Conservation (phyloP, 192 early-diverging fungal genomes). For the Backusella morwellensis region DNA sequence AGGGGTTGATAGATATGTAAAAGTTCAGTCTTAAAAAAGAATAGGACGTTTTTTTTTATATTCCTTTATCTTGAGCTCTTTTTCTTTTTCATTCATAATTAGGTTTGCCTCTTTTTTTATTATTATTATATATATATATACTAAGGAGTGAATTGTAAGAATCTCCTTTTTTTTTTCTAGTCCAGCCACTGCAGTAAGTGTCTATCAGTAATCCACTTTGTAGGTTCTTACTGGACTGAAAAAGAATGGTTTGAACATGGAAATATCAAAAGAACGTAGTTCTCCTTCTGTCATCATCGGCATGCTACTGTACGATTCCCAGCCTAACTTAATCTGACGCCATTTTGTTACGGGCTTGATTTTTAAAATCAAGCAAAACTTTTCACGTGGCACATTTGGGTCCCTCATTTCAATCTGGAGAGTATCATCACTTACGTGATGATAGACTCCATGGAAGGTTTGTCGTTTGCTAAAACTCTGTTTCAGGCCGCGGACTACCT, state of each 20-base stretch:
- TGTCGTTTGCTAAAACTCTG: conserved; percentile 18
- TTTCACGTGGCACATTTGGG: conserved; percentile 11
- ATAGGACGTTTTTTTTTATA: background rate
- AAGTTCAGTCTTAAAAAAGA: background rate
- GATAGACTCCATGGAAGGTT: conserved; percentile 28
- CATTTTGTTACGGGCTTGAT: conserved; percentile 25
- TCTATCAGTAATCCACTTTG: conserved; percentile 13
- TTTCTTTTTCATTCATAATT: background rate
- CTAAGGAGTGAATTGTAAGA: background rate
- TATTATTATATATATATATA: background rate
- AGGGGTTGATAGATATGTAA: background rate
- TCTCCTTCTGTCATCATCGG: background rate
- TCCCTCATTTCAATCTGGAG: conserved; percentile 25
- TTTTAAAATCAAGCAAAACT: conserved; percentile 23
- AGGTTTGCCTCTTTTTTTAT: background rate
- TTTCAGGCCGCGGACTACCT: conserved; percentile 24
- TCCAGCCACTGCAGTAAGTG: background rate
- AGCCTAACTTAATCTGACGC: conserved; percentile 37
- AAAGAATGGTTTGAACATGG: conserved; percentile 32
- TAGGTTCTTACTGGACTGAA: conserved; percentile 32
- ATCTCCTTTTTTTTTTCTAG: background rate
- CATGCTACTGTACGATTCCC: conserved; percentile 24
- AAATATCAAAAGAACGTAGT: conserved; percentile 15
- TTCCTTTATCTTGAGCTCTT: background rate
- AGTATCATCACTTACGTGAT: conserved; percentile 14